phyloP scores from a whole-genome alignment of 2,329 filamentous ascomycete genomes.

The Davidsoniella eucalypti region DNA sequence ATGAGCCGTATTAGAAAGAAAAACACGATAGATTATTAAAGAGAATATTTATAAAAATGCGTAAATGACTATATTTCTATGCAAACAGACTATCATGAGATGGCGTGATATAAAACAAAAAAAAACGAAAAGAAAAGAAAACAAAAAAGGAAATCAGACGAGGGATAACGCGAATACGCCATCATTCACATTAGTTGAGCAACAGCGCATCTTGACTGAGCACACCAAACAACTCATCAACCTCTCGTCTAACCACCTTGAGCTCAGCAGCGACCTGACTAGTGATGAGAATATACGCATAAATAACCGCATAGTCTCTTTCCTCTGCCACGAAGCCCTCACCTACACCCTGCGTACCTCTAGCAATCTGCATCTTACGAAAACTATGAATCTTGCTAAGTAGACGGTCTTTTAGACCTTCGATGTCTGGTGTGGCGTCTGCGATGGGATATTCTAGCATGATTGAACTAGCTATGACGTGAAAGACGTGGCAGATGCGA shows the following conservation, averaged over 20 bases:
- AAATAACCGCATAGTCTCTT: slow-evolving; percentile 77
- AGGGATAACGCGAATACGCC: not conserved
- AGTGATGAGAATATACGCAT: slow-evolving; percentile 68
- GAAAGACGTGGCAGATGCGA: slow-evolving; percentile 74
- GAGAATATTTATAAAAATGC: too few relatives aligned
- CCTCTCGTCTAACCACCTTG: slow-evolving; percentile 40
- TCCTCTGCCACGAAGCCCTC: slow-evolving; percentile 38
- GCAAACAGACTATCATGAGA: too few relatives aligned
- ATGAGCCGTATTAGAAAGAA: too few relatives aligned
- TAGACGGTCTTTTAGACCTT: slow-evolving; percentile 63
- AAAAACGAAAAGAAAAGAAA: not conserved
- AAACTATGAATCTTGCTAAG: slow-evolving; percentile 81
- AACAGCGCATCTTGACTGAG: slow-evolving; percentile 42
- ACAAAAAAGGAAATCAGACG: not conserved
- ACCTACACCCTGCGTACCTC: slow-evolving; percentile 14
- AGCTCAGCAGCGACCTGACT: slow-evolving; percentile 50
- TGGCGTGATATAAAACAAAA: too few relatives aligned
- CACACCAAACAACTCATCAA: slow-evolving; percentile 47
- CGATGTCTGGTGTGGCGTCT: slow-evolving; percentile 71
- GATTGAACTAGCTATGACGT: slow-evolving; percentile 79
- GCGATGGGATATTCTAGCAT: slow-evolving; percentile 90
- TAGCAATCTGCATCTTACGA: slow-evolving; percentile 45
- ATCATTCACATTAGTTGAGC: slow-evolving; percentile 26
- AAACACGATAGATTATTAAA: too few relatives aligned
- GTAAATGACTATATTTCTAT: too few relatives aligned